Base-by-base conservation (phyloP, 208 protist species). In the Wallacemonas sp. region DNA sequence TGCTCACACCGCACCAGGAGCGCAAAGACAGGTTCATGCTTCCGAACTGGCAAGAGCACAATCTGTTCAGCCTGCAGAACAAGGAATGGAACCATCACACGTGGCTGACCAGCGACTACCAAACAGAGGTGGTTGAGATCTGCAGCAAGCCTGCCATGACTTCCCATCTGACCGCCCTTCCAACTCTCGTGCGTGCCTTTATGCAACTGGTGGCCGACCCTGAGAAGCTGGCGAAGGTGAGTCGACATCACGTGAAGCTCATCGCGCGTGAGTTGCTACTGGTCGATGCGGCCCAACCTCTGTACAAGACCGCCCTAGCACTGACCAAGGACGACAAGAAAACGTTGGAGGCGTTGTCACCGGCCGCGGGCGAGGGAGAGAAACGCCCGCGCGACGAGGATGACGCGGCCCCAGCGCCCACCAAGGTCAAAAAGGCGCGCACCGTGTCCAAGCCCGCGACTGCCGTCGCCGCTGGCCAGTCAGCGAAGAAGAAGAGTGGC, bases 71-170 rank as follows among this genome's bases (percentile, higher is more conserved):
- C 26, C 44, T 84, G 37, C 81, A 87, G 61, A 94, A 92, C 60
- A 77, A 63, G 66, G 63, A 76, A 38, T 96, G 91, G 87, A 96
- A 96, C 57, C 75, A 71, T 52, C 87, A 94, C 76, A 91, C 85
- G 38, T 96, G 91, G 91, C 83, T 96, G 24, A 89, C 83, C 10
- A 66, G 76, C 26, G 69, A 92, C 42, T 90, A 84, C 71, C 59
- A 76, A 30, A 39, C 66, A 19, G 87, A 96, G 71, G 77, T 71
- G 39, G 84, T 96, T 0, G 87, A 96, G 74, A 83, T 94, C 29
- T 94, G 91, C 66, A 76, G 71, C 64, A 91, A 92, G 65, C 70
- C 77, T 5, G 91, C 91, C n/a, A 67, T 80, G 66, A 72, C 63
- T 2, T 87, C 91, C 24, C 91, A 96, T 65, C 77, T 93, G 26